Conservation (phyloP, 345 rosid genomes). For the sweet orange (Citrus sinensis) region DNA sequence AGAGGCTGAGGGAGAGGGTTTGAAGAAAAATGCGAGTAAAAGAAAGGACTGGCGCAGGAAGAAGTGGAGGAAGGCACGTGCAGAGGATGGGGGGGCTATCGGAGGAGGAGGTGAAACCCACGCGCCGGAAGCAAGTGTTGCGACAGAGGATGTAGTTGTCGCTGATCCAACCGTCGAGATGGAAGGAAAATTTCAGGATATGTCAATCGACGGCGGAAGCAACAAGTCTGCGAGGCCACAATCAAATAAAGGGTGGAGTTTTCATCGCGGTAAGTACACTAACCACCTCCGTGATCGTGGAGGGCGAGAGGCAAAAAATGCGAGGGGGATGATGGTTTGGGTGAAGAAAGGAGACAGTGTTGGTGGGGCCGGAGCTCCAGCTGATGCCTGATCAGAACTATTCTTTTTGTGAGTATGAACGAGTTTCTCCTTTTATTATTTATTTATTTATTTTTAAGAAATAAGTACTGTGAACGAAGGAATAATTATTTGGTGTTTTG, state of each 20-base stretch:
- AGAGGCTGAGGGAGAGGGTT: not conserved
- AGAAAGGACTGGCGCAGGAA: not conserved
- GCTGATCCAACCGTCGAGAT: conserved; percentile 11
- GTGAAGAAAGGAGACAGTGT: conserved; percentile 37
- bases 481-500: not conserved
- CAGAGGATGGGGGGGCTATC: not conserved
- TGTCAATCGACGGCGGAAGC: not conserved
- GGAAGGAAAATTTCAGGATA: not conserved
- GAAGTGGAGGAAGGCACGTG: not conserved
- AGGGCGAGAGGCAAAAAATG: not conserved
- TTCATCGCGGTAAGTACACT: not conserved
- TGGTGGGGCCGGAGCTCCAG: conserved; percentile 8
- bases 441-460: not conserved
- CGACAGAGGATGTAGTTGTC: not conserved
- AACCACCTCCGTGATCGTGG: not conserved
- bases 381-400: not conserved
- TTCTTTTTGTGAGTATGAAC: too few species aligned
- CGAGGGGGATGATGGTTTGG: conserved; percentile 35
- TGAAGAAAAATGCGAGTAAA: not conserved
- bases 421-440: too few species aligned
- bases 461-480: not conserved
- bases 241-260: not conserved
- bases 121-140: conserved; percentile 2
- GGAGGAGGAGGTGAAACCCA: not conserved
- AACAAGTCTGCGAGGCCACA: not conserved